Evolutionary conservation across 1,284 basidiomycete species (phyloP).

Genomic region (Ceratobasidium sp.): DNA sequence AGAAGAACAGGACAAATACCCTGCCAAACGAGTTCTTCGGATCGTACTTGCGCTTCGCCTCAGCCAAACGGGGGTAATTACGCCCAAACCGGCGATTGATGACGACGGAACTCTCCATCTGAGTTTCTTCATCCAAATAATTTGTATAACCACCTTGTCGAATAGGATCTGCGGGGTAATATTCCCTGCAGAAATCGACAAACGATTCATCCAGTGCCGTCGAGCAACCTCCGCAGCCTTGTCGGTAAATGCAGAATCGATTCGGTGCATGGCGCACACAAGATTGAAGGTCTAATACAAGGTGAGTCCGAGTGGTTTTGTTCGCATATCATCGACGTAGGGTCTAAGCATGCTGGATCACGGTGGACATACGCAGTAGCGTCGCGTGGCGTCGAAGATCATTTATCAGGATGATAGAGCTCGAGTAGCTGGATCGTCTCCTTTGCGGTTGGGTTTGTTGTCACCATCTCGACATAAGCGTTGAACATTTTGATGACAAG

Average conservation of each 20-base stretch:
- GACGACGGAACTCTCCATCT: not conserved
- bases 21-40: conserved; percentile 44
- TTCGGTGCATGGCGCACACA: not conserved
- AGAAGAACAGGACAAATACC: not conserved
- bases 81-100: conserved; percentile 24
- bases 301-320: not conserved
- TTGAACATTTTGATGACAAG: not conserved
- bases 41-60: conserved; percentile 47
- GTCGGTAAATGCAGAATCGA: not conserved
- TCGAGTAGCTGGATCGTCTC: not conserved
- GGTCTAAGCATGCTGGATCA: conserved; percentile 21
- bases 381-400: conserved; percentile 7
- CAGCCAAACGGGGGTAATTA: conserved; percentile 39
- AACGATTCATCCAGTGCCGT: not conserved
- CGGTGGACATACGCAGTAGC: conserved; percentile 40
- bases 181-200: not conserved
- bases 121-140: conserved; percentile 30
- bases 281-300: conserved; percentile 3
- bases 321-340: not conserved
- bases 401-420: conserved; percentile 12
- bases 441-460: not conserved
- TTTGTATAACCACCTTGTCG: conserved; percentile 21
- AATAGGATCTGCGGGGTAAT: not conserved
- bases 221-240: not conserved
- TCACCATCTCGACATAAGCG: conserved; percentile 9